Conservation (phyloP, 148 eudicot species). For the Rhododendron griersonianum region DNA sequence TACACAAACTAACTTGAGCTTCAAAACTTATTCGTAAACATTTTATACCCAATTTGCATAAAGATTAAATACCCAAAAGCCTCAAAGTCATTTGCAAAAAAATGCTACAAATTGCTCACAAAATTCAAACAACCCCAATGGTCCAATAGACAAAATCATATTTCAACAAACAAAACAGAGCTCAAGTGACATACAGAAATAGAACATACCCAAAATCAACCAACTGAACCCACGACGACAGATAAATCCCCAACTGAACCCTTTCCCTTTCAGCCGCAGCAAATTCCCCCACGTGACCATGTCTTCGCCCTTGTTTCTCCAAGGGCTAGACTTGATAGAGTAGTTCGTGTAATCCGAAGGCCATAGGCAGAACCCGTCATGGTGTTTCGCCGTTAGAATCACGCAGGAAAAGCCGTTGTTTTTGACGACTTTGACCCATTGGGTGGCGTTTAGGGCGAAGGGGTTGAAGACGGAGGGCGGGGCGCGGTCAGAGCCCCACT, state of each 20-base stretch:
- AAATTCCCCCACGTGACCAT: conserved; percentile 46
- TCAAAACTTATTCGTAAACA: not conserved
- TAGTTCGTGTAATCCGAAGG: conserved; percentile 62
- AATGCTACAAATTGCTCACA: not conserved
- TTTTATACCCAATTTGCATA: not conserved
- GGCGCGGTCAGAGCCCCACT: conserved; percentile 56
- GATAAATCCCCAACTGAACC: conserved; percentile 57
- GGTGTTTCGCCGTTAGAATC: conserved; percentile 68
- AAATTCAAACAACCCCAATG: not conserved
- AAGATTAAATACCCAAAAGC: not conserved
- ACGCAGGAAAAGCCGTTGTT: conserved; percentile 49
- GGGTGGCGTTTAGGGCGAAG: conserved; percentile 32
- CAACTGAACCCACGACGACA: conserved; percentile 74
- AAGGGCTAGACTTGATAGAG: conserved; percentile 45
- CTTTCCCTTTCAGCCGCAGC: conserved; percentile 42
- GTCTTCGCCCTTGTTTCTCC: conserved; percentile 53
- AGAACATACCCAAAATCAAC: not conserved
- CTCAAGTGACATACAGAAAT: not conserved
- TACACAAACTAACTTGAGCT: not conserved
- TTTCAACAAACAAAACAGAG: not conserved
- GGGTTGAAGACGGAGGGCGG: conserved; percentile 58
- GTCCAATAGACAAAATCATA: not conserved
- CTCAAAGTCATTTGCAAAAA: not conserved
- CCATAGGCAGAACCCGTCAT: conserved; percentile 84
- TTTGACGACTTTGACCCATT: conserved; percentile 55